Conservation (phyloP, 331 rosid genomes). For the Malus hybrid region DNA sequence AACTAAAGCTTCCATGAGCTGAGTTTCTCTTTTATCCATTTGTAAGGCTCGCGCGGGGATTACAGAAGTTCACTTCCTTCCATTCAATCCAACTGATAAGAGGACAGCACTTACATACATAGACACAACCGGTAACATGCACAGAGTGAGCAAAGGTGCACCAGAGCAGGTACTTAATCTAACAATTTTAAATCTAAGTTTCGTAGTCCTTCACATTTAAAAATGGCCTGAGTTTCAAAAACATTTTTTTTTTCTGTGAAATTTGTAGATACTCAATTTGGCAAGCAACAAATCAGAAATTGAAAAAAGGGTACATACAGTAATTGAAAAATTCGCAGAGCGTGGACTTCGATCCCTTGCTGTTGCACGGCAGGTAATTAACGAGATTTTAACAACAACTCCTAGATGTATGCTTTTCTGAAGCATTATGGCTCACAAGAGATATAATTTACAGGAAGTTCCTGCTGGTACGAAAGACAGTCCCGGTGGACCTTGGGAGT, state of each 20-base stretch:
- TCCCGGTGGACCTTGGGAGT: conserved; percentile 66
- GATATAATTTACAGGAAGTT: conserved; percentile 35
- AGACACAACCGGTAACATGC: conserved; percentile 58
- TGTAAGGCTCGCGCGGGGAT: conserved; percentile 47
- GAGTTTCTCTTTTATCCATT: background rate
- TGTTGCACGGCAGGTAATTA: conserved; percentile 22
- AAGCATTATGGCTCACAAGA: background rate
- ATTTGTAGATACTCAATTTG: conserved; percentile 4
- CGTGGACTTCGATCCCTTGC: conserved; percentile 36
- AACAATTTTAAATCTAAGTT: background rate
- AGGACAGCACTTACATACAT: conserved; percentile 64
- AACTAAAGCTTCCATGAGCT: background rate
- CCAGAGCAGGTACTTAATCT: conserved; percentile 58
- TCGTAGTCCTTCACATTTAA: background rate
- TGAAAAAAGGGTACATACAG: conserved; percentile 20
- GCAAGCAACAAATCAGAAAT: conserved; percentile 17
- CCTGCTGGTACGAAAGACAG: conserved; percentile 52
- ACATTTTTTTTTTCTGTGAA: background rate
- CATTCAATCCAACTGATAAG: conserved; percentile 78
- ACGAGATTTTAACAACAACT: background rate
- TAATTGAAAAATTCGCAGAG: conserved; percentile 33
- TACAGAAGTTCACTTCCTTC: conserved; percentile 62
- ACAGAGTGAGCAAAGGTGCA: conserved; percentile 70
- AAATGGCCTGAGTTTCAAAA: background rate
- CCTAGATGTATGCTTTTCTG: background rate